Evolutionary conservation across 2,329 filamentous ascomycete species (phyloP).

Genomic region (Xylariomycetidae sp.): DNA sequence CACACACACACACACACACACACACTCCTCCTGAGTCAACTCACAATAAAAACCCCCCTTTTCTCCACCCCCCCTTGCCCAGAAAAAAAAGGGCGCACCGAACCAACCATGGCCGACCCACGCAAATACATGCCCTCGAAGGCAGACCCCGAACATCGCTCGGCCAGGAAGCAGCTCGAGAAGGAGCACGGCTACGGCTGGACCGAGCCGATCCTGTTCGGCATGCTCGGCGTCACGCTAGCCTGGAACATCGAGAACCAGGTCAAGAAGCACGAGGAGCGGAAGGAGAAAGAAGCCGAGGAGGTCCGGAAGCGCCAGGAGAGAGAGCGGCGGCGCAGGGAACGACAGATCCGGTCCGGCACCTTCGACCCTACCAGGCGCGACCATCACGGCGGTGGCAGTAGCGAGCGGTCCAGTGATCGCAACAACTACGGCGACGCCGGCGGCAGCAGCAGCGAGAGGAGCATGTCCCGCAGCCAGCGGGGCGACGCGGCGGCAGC

Average conservation of each 20-base stretch:
- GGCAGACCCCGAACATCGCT: constrained; percentile 33
- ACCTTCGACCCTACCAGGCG: constrained; percentile 3
- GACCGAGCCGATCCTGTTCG: constrained; percentile 26
- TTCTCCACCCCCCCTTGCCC: too few relatives aligned
- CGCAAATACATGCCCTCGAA: constrained; percentile 31
- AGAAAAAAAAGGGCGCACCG: too few relatives aligned
- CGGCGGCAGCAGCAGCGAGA: constrained; percentile 4
- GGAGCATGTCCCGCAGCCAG: constrained; percentile 1
- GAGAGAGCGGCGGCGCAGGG: constrained; percentile 11
- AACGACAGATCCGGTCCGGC: constrained; percentile 7
- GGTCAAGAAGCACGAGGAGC: constrained; percentile 28
- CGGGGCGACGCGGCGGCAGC: constrained; percentile 4
- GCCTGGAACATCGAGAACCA: constrained; percentile 38
- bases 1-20: too few relatives aligned
- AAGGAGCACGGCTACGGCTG: constrained; percentile 38
- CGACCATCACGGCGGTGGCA: background rate
- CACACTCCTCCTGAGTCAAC: too few relatives aligned
- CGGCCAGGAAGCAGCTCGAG: constrained; percentile 33
- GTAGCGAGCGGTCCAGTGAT: constrained; percentile 1
- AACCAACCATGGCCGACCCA: too few relatives aligned
- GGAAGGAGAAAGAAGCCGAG: constrained; percentile 22
- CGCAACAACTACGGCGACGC: background rate
- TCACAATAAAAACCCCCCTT: too few relatives aligned
- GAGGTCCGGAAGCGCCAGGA: constrained; percentile 16
- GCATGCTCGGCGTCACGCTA: constrained; percentile 30